Base-by-base conservation (phyloP, 306 rosid genomes). In the Begonia peltatifolia region DNA sequence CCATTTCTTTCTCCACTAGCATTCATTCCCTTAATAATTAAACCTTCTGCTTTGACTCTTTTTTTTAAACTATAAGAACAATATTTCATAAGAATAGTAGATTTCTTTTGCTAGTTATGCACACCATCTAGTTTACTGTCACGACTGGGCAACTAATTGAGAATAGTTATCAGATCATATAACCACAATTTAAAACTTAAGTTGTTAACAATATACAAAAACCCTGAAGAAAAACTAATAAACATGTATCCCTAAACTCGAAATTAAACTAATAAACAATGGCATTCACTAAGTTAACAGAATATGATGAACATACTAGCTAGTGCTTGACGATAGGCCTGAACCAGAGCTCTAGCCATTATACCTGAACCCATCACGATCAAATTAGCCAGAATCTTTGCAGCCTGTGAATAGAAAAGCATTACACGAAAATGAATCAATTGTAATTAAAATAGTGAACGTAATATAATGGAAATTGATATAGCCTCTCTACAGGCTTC, bases 301-400 rank as follows among this genome's bases (percentile, higher is more conserved):
- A 44, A 43, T 36, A 9, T 56, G 51, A 56, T 65, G 7, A 41
- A 56, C 88, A 74, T 74, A 87, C 96, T 84, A 9, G 80, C 11
- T 62, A 87, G 77, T 0, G 94, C 96, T 68, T 84, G 87, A 67
- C 84, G 96, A 65, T 84, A 87, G 41, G 94, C 96, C 63, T 77
- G 88, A 57, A 75, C 72, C 25, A 87, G 61, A 56, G 93, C 96
- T 73, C 82, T 76, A 16, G 77, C 93, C 76, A 87, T 60, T 55
- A 84, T 75, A 55, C 84, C 80, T 52, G 87, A 81, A 5, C 96
- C 94, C 84, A 79, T 75, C 50, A 87, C 83, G 50, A 87, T 51
- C 54, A 87, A 71, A 68, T 81, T 87, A 6, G 87, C 92, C 25
- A 87, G 82, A 74, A 87, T 69, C 81, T 73, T 87, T 16, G 93